phyloP scores from a whole-genome alignment of 805 yeast species.

The Priceomyces melissophilus region DNA sequence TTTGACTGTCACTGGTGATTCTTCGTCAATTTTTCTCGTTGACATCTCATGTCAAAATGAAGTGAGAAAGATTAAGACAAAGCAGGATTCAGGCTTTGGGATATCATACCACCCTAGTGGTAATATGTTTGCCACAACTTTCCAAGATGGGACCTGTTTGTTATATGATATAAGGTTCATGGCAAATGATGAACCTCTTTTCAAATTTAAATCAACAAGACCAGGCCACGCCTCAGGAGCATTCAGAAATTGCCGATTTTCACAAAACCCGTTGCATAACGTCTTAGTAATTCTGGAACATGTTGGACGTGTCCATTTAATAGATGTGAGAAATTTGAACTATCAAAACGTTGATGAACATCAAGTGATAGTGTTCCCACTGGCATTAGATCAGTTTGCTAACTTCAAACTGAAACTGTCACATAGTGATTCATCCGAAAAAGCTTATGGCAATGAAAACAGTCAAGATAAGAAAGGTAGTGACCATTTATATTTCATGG shows the following conservation, averaged over 20 bases:
- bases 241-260: constrained; percentile 55
- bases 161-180: constrained; percentile 74
- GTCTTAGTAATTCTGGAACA: constrained; percentile 77
- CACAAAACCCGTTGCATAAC: constrained; percentile 63
- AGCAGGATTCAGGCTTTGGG: constrained; percentile 80
- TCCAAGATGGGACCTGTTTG: constrained; percentile 80
- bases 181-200: constrained; percentile 40
- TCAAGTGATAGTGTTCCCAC: constrained; percentile 70
- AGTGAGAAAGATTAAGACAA: constrained; percentile 46
- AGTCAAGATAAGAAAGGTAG: neutral
- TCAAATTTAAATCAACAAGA: constrained; percentile 59
- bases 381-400: constrained; percentile 40
- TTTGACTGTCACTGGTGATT: constrained; percentile 70
- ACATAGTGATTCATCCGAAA: neutral
- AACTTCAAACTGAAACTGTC: constrained; percentile 15
- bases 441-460: neutral
- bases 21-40: constrained; percentile 57
- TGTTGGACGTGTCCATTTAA: constrained; percentile 78
- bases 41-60: constrained; percentile 37
- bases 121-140: constrained; percentile 67
- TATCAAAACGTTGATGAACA: constrained; percentile 46
- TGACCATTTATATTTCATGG: neutral
- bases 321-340: constrained; percentile 68
- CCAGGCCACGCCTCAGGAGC: constrained; percentile 56
- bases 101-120: constrained; percentile 78